Evolutionary conservation across 805 yeast genomes (phyloP).

Genomic region (Candida ulmi): DNA sequence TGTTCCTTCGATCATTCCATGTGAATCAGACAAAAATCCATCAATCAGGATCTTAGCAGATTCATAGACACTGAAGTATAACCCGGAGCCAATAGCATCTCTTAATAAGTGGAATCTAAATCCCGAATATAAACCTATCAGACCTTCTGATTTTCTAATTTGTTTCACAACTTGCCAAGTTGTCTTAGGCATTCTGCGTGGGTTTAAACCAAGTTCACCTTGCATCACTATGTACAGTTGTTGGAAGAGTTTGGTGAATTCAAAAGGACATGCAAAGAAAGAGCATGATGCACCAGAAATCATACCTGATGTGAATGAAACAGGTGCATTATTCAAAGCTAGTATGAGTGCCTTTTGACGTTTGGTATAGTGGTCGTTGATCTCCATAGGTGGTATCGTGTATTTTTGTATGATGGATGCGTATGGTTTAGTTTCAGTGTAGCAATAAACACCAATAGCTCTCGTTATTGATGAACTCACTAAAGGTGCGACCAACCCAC

Average conservation of each 20-base stretch:
- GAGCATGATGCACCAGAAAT: constrained; percentile 63
- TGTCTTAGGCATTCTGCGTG: constrained; percentile 26
- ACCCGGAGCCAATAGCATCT: constrained; percentile 66
- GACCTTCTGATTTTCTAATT: constrained; percentile 55
- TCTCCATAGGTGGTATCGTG: constrained; percentile 6
- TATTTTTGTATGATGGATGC: constrained; percentile 19
- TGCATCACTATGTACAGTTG: constrained; percentile 51
- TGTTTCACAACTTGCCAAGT: constrained; percentile 44
- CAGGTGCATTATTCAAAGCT: constrained; percentile 37
- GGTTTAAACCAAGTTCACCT: constrained; percentile 25
- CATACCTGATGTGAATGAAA: constrained; percentile 51
- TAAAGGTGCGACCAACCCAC: constrained; percentile 75
- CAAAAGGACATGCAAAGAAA: constrained; percentile 75
- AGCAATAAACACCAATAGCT: constrained; percentile 60
- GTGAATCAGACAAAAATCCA: constrained; percentile 10
- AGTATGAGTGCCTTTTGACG: constrained; percentile 5
- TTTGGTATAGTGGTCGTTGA: constrained; percentile 3
- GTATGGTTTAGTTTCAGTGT: constrained; percentile 47
- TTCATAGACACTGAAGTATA: constrained; percentile 74
- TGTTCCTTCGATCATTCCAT: constrained; percentile 29
- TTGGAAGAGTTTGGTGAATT: constrained; percentile 74
- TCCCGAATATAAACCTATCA: constrained; percentile 67
- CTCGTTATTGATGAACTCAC: constrained; percentile 60
- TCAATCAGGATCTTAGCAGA: constrained; percentile 51
- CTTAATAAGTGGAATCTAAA: constrained; percentile 59